Conservation (phyloP, 176 grass and related monocot genomes). For the Bonia amplexicaulis region DNA sequence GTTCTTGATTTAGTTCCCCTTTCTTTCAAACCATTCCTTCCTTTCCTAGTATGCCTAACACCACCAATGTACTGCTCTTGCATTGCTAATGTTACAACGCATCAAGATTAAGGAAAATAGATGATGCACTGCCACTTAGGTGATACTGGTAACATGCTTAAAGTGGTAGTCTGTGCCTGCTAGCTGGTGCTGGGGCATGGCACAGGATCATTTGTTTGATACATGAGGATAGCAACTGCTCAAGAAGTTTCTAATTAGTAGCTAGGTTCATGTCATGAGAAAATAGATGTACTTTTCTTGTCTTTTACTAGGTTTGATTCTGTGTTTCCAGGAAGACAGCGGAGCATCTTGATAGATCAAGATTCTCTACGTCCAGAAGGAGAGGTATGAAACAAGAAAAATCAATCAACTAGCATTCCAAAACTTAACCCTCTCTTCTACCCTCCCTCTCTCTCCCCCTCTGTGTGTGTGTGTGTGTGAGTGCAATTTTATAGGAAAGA, state of each 20-base stretch:
- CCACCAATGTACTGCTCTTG: background rate
- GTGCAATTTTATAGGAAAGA: too few species aligned
- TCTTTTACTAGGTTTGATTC: background rate
- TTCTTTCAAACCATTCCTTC: background rate
- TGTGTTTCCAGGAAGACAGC: conserved; percentile 30
- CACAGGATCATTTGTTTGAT: background rate
- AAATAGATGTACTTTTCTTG: background rate
- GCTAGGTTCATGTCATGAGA: background rate
- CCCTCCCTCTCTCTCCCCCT: too few species aligned
- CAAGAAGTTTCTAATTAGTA: background rate
- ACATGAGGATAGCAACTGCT: background rate
- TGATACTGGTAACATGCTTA: background rate
- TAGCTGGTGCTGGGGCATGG: background rate
- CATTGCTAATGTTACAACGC: background rate
- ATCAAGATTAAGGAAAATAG: background rate
- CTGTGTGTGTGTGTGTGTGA: too few species aligned
- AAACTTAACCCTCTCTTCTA: background rate
- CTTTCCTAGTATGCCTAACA: background rate
- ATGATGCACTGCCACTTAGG: background rate
- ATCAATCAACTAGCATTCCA: background rate
- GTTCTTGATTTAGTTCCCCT: background rate
- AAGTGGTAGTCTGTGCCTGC: background rate
- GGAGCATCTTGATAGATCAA: conserved; percentile 11
- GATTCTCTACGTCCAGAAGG: background rate
- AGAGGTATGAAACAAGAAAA: conserved; percentile 19